A percentile compares a stretch with the other conserved stretches of the same genome.
phyloP scores from a whole-genome alignment of 208 protist species.

The Leptomonas seymouri region DNA sequence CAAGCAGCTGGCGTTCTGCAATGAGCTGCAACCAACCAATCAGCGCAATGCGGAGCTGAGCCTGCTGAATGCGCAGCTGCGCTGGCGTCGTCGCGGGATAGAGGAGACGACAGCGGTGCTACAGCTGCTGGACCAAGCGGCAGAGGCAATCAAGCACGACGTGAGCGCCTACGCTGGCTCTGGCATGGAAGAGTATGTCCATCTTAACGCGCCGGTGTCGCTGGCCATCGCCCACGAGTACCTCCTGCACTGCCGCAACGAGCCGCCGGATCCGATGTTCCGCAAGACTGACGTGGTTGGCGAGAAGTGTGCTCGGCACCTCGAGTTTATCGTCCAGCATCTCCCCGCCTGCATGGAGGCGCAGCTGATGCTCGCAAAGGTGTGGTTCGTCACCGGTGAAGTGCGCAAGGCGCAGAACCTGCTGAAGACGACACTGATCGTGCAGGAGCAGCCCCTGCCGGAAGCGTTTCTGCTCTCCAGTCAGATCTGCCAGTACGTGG shows the following conservation, averaged over 20 bases:
- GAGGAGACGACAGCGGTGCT: slow-evolving; percentile 70
- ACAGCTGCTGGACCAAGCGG: slow-evolving; percentile 72
- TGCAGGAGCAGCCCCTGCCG: slow-evolving; percentile 75
- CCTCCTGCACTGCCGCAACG: slow-evolving; percentile 84
- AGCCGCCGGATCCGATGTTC: slow-evolving; percentile 81
- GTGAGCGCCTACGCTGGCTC: slow-evolving; percentile 29
- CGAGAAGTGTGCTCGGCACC: slow-evolving; percentile 67
- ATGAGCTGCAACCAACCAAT: slow-evolving; percentile 81
- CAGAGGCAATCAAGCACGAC: slow-evolving; percentile 74
- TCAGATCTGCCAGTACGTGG: slow-evolving; percentile 89
- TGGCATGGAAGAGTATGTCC: slow-evolving; percentile 68
- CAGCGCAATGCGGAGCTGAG: slow-evolving; percentile 82
- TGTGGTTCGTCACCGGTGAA: slow-evolving; percentile 85
- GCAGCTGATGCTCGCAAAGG: slow-evolving; percentile 85
- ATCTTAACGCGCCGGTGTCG: slow-evolving; percentile 70
- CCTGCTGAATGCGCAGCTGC: slow-evolving; percentile 79
- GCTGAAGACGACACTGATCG: slow-evolving; percentile 66
- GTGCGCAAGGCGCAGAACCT: slow-evolving; percentile 70
- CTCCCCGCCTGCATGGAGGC: slow-evolving; percentile 88
- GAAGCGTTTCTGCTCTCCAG: slow-evolving; percentile 90
- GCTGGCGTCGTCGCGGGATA: slow-evolving; percentile 68
- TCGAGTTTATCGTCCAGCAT: slow-evolving; percentile 81
- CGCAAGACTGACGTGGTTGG: slow-evolving; percentile 62
- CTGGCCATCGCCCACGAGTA: slow-evolving; percentile 82
- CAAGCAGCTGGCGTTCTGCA: slow-evolving; percentile 87